A percentile compares a stretch with the other conserved stretches of the same genome.
Conservation (phyloP, 257 asterid species). For the Primulina huaijiensis region DNA sequence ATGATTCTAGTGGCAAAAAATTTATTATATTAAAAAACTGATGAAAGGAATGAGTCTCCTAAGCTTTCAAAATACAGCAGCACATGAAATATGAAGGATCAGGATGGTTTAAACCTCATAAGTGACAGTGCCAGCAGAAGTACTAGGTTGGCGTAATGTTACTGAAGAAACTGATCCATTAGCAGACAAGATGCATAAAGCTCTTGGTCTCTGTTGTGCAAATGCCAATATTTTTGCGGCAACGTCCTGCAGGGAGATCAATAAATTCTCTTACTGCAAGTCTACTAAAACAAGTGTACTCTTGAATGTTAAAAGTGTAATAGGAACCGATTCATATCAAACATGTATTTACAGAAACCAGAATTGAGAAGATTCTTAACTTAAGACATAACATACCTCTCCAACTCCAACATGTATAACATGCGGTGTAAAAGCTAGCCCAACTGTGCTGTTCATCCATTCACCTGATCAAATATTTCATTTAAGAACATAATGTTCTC, state of each 20-base stretch:
- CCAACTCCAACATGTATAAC: conserved; percentile 63
- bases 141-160: conserved; percentile 69
- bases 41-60: background rate
- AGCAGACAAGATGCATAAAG: conserved; percentile 85
- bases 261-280: background rate
- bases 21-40: conserved; percentile 3
- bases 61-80: conserved; percentile 9
- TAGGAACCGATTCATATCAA: background rate
- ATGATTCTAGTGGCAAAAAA: background rate
- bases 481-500: conserved; percentile 8
- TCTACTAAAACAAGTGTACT: background rate
- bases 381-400: conserved; percentile 52
- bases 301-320: background rate
- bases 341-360: background rate
- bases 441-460: conserved; percentile 98
- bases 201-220: conserved; percentile 94
- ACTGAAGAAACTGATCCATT: conserved; percentile 76
- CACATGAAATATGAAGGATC: conserved; percentile 14
- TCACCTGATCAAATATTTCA: conserved; percentile 52
- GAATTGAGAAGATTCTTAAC: background rate
- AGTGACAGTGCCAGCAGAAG: conserved; percentile 59
- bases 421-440: conserved; percentile 93
- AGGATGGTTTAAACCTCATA: conserved; percentile 64
- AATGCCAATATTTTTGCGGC: conserved; percentile 83
- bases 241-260: conserved; percentile 53